Evolutionary conservation across 1,284 basidiomycete species (phyloP), one percentile per base, ranked within the genome.

Genomic region (Hemileia vastatrix): DNA sequence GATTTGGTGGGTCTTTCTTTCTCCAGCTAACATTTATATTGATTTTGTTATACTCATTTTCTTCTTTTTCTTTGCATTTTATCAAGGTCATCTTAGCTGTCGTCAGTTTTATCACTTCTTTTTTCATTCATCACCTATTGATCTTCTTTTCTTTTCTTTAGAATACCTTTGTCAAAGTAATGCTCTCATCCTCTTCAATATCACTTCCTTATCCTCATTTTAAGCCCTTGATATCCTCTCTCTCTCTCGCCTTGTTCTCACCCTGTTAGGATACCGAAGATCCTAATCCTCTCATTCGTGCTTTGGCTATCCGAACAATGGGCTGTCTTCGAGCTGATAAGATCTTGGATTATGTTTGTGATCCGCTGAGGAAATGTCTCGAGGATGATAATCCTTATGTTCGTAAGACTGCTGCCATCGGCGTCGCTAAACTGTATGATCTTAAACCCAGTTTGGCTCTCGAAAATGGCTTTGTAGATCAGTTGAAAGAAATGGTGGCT

Each of bases 301-400:
- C 91, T 1, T 80, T 95, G 40, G 90, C 92, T 24, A 90, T 95
- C 71, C 86, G 91, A 36, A 95, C 91, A 18, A 94, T 95, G 91
- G 91, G 92, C 19, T 94, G 93, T 74, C 93, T 95, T 69, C 86
- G 88, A 44, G 86, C 90, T 51, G 84, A 88, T 6, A 80, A 85
- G 58, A 87, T 93, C 62, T 84, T 84, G 9, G 84, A 88, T 62
- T 83, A 87, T 0, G 80, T 95, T 21, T 80, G 84, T 60, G 91
- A 94, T 64, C 91, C 89, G 54, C 79, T 95, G 45, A 83, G 89
- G 60, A 88, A 92, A 71, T 87, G 86, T 66, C 81, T 95, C 54
- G 88, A 88, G 71, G 91, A 95, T 74, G 81, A 85, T n/a, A 90
- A 95, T 74, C 87, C 92, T 6, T 94, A 94, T 76, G 90, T 95